Evolutionary conservation across 345 rosid species (phyloP).

Genomic region (Murraya koenigii): DNA sequence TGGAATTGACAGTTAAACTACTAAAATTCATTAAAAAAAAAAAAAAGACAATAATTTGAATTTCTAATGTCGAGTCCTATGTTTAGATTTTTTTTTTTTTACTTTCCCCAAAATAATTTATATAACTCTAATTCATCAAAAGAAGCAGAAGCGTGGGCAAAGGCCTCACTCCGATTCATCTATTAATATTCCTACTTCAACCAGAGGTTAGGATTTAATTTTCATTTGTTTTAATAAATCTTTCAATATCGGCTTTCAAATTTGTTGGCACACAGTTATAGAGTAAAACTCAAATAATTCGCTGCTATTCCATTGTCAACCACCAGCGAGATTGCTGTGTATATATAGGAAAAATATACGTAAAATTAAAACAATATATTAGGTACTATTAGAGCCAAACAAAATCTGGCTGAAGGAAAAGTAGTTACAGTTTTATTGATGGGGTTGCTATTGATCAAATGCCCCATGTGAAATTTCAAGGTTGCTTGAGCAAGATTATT

Average conservation of each 20-base stretch:
- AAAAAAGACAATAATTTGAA: too few species aligned
- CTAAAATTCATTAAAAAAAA: too few species aligned
- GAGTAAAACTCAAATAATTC: too few species aligned
- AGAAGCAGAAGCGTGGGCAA: too few species aligned
- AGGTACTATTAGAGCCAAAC: neutral
- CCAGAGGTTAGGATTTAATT: too few species aligned
- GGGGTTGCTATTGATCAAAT: conserved; percentile 5
- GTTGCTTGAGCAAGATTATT: conserved; percentile 32
- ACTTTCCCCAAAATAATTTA: too few species aligned
- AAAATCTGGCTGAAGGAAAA: neutral
- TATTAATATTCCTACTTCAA: too few species aligned
- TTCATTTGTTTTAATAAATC: too few species aligned
- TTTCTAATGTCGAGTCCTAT: conserved; percentile 26
- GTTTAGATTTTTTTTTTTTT: neutral
- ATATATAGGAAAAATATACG: neutral
- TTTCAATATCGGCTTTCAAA: too few species aligned
- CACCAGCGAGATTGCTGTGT: conserved; percentile 28
- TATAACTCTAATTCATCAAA: too few species aligned
- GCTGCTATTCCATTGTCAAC: conserved; percentile 43
- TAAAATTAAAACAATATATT: too few species aligned
- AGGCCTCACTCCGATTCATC: too few species aligned
- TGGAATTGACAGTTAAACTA: conserved; percentile 65
- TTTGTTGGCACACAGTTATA: conserved; percentile 3
- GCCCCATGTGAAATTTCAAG: conserved; percentile 5
- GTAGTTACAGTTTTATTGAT: neutral